A percentile compares a stretch with the other conserved stretches of the same genome.
Evolutionary conservation across 208 protist species (phyloP).

Genomic region (Crithidia brevicula): DNA sequence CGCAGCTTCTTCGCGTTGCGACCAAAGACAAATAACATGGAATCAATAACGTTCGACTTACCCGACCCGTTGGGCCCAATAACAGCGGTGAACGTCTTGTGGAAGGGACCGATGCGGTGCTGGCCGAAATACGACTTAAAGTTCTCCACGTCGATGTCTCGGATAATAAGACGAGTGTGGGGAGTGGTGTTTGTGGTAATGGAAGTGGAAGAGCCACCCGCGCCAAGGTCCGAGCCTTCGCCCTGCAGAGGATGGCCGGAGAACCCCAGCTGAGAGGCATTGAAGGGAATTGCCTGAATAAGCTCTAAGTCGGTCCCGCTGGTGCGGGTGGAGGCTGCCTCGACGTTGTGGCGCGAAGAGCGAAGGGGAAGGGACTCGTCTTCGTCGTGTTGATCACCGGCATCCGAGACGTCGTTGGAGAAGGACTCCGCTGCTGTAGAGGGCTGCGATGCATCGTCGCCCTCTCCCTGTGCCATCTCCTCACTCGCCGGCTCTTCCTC

Average conservation of each 20-base stretch:
- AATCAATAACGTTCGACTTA: conserved; percentile 99
- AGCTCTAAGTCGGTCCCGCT: conserved; percentile 32
- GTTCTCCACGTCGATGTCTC: conserved; percentile 98
- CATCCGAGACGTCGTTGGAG: conserved; percentile 10
- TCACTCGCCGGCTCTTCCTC: no score
- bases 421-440: conserved; percentile 2
- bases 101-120: conserved; percentile 99
- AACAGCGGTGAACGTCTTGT: conserved; percentile 99
- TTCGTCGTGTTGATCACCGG: background rate
- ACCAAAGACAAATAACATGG: conserved; percentile 99
- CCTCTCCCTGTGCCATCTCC: no score
- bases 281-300: background rate
- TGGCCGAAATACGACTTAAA: conserved; percentile 99
- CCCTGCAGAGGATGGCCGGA: background rate
- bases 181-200: background rate
- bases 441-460: no score
- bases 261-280: background rate
- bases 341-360: background rate
- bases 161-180: conserved; percentile 94
- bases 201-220: background rate
- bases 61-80: conserved; percentile 99
- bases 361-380: background rate
- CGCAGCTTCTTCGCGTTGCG: conserved; percentile 98
- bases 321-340: conserved; percentile 21
- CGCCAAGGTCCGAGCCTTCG: background rate